Percentiles rank a stretch among this genome's conserved stretches.
These are phyloP conservation scores for Tanacetum coccineum DNA, from an alignment of 129 eudicot genomes.

Conservation along the genomic window DNA sequence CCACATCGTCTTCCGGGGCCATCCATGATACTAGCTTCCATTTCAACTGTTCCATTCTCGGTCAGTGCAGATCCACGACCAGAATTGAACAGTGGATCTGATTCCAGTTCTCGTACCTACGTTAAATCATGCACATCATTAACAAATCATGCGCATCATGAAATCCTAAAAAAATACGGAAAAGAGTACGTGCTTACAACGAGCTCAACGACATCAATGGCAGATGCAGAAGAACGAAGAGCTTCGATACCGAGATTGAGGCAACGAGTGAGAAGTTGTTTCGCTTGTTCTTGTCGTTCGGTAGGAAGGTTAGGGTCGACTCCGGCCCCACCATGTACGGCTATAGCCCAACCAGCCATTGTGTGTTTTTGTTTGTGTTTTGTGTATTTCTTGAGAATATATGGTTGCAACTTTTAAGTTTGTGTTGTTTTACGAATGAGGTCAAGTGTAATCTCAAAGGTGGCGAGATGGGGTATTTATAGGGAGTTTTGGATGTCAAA, in stretches of 20 bases:
- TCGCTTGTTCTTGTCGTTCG: conserved; percentile 75
- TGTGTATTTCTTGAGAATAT: not conserved
- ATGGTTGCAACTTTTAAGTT: not conserved
- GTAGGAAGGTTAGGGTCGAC: conserved; percentile 88
- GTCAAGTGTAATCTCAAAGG: conserved; percentile 17
- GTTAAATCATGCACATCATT: not conserved
- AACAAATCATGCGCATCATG: not conserved
- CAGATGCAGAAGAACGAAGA: conserved; percentile 65
- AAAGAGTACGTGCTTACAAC: conserved; percentile 44
- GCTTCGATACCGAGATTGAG: conserved; percentile 67
- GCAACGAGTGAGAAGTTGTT: conserved; percentile 67
- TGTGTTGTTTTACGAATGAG: conserved; percentile 4
- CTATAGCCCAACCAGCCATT: conserved; percentile 92
- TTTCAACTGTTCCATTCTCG: conserved; percentile 78
- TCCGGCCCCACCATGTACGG: conserved; percentile 98
- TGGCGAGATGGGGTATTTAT: conserved; percentile 25
- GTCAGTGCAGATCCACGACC: conserved; percentile 96
- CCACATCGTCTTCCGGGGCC: conserved; percentile 77
- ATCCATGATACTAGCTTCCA: conserved; percentile 99
- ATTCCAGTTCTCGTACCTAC: conserved; percentile 81
- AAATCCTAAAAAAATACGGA: not conserved
- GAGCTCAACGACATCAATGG: conserved; percentile 87
- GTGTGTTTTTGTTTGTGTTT: conserved; percentile 4
- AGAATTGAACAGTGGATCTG: conserved; percentile 77
- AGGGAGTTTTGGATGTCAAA: conserved; percentile 18